phyloP scores from a whole-genome alignment of 1,284 basidiomycete species.

The Puccinia triticina region DNA sequence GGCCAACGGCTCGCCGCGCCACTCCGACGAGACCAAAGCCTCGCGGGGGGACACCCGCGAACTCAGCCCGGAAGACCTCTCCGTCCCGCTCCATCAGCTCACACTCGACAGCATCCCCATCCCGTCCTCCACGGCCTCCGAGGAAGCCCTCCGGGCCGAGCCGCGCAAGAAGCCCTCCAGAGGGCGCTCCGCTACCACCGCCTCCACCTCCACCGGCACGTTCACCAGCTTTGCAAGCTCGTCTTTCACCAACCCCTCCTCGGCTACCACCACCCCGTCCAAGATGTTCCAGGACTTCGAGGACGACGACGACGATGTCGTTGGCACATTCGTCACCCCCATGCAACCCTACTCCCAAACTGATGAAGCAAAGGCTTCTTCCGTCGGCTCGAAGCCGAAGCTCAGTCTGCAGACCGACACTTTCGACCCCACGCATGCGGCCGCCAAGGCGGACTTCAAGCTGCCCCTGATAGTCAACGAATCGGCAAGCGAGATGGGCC shows the following conservation, averaged over 20 bases:
- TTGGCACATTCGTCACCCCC: slow-evolving; percentile 50
- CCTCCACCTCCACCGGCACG: slow-evolving; percentile 22
- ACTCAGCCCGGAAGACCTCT: slow-evolving; percentile 1
- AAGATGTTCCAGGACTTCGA: slow-evolving; percentile 42
- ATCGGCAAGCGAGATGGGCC: neutral
- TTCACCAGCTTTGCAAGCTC: slow-evolving; percentile 36
- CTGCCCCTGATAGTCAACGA: neutral
- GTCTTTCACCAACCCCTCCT: slow-evolving; percentile 21
- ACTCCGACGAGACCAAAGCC: neutral
- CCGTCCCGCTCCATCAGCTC: slow-evolving; percentile 9
- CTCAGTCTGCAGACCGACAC: slow-evolving; percentile 37
- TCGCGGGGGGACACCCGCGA: neutral
- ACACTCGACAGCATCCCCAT: slow-evolving; percentile 20
- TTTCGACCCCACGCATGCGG: neutral
- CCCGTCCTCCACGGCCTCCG: neutral
- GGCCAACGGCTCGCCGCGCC: neutral
- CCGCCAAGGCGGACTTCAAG: neutral
- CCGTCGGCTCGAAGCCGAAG: slow-evolving; percentile 46
- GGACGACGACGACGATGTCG: slow-evolving; percentile 49
- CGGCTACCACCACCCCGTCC: slow-evolving; percentile 2
- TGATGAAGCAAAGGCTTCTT: neutral
- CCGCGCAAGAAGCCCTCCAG: neutral
- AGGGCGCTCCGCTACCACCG: slow-evolving; percentile 20
- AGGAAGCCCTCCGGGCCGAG: neutral
- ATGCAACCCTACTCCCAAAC: slow-evolving; percentile 42